These are phyloP conservation scores for Alternaria incomplexa DNA, from an alignment of 2,329 filamentous ascomycete species.

Conservation along the genomic window DNA sequence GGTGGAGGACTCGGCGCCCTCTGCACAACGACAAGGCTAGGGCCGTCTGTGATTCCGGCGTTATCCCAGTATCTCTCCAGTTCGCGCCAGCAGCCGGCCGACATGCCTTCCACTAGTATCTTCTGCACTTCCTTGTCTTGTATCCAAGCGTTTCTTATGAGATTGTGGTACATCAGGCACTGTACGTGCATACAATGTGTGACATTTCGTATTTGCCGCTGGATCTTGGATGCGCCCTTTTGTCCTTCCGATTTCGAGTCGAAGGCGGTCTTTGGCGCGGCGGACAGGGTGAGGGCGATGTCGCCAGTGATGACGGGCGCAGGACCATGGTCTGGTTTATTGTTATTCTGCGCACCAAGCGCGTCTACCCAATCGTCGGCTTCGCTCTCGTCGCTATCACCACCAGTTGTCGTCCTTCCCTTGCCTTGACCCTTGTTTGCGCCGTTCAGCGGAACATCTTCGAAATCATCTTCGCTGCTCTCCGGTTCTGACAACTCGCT, in stretches of 20 bases:
- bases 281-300: slow-evolving; percentile 71
- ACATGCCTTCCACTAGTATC: slow-evolving; percentile 37
- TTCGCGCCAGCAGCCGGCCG: slow-evolving; percentile 43
- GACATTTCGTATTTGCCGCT: slow-evolving; percentile 75
- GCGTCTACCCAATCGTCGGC: slow-evolving; percentile 51
- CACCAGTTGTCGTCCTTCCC: slow-evolving; percentile 41
- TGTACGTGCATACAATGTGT: slow-evolving; percentile 92
- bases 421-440: slow-evolving; percentile 51
- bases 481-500: slow-evolving; percentile 50
- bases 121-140: slow-evolving; percentile 44
- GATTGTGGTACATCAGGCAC: slow-evolving; percentile 86
- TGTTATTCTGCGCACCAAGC: slow-evolving; percentile 45
- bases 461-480: slow-evolving; percentile 57
- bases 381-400: slow-evolving; percentile 46
- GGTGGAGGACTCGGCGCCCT: slow-evolving; percentile 67
- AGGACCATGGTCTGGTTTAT: slow-evolving; percentile 41
- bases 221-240: slow-evolving; percentile 85
- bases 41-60: slow-evolving; percentile 82
- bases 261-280: slow-evolving; percentile 30
- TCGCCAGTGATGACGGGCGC: slow-evolving; percentile 65
- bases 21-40: slow-evolving; percentile 71
- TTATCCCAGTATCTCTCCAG: slow-evolving; percentile 63
- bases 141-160: slow-evolving; percentile 59
- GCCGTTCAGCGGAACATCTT: slow-evolving; percentile 50
- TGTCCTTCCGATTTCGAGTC: slow-evolving; percentile 62